phyloP scores from a whole-genome alignment of 371 early-diverging fungal genomes.

The Rhizopus stolonifer region DNA sequence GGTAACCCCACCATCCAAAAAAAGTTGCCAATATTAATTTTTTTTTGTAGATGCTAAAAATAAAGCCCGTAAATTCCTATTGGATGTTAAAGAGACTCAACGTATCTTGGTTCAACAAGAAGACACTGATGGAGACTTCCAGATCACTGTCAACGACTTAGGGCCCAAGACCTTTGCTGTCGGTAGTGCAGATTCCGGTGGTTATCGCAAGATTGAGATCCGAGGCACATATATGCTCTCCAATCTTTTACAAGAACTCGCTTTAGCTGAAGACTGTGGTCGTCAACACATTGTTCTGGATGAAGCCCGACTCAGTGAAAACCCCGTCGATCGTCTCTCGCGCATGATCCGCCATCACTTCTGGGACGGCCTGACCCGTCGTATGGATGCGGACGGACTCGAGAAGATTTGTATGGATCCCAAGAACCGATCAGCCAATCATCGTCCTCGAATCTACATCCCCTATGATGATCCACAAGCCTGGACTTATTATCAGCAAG shows the following conservation, averaged over 20 bases:
- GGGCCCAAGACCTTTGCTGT: conserved; percentile 87
- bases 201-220: conserved; percentile 79
- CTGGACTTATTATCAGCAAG: conserved; percentile 69
- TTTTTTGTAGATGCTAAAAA: conserved; percentile 58
- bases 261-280: conserved; percentile 80
- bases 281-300: conserved; percentile 78
- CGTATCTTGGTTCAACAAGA: conserved; percentile 82
- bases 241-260: conserved; percentile 91
- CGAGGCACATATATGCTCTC: conserved; percentile 91
- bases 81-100: conserved; percentile 80
- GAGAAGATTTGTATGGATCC: conserved; percentile 86
- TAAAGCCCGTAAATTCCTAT: conserved; percentile 67
- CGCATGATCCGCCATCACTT: conserved; percentile 89
- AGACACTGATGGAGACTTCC: conserved; percentile 89
- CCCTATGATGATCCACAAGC: conserved; percentile 76
- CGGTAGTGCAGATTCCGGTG: conserved; percentile 79
- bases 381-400: conserved; percentile 88
- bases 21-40: not conserved
- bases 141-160: conserved; percentile 85
- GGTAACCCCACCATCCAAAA: conserved; percentile 9
- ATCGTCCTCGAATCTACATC: conserved; percentile 79
- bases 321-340: conserved; percentile 83
- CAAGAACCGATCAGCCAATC: conserved; percentile 76
- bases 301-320: conserved; percentile 82
- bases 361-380: conserved; percentile 89